Evolutionary conservation across 2,329 filamentous ascomycete species (phyloP).

Genomic region (Mycosphaerelloides madeirae): DNA sequence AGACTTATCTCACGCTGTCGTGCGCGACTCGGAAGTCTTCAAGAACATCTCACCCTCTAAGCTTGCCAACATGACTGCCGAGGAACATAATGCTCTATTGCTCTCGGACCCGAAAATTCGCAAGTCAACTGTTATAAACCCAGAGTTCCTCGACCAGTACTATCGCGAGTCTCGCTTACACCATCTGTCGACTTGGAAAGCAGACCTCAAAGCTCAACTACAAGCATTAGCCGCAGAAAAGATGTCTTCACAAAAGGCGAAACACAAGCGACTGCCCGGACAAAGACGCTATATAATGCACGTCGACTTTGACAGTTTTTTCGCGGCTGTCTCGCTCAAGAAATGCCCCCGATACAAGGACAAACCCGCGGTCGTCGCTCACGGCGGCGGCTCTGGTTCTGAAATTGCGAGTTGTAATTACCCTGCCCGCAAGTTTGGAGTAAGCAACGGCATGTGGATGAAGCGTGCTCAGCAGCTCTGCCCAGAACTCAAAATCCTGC

Average conservation of each 20-base stretch:
- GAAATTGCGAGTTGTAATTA: constrained; percentile 99
- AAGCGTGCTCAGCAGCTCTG: constrained; percentile 78
- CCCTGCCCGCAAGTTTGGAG: constrained; percentile 73
- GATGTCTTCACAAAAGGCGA: constrained; percentile 45
- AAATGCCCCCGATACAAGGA: constrained; percentile 68
- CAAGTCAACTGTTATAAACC: constrained; percentile 87
- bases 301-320: constrained; percentile 98
- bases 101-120: constrained; percentile 79
- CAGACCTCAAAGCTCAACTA: constrained; percentile 82
- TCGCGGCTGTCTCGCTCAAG: constrained; percentile 85
- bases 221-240: constrained; percentile 75
- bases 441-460: constrained; percentile 99
- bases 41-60: constrained; percentile 28
- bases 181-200: constrained; percentile 94
- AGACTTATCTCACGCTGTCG: constrained; percentile 30
- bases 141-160: constrained; percentile 88
- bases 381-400: constrained; percentile 76
- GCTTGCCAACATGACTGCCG: constrained; percentile 63
- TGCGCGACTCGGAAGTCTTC: constrained; percentile 28
- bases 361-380: constrained; percentile 83
- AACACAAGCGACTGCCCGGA: constrained; percentile 55
- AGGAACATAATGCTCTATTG: constrained; percentile 85
- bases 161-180: constrained; percentile 93
- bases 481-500: constrained; percentile 79
- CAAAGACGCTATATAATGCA: constrained; percentile 81